Evolutionary conservation across 208 protist species (phyloP), one percentile per base, ranked within the genome.

Genomic region (Leishmania guyanensis): DNA sequence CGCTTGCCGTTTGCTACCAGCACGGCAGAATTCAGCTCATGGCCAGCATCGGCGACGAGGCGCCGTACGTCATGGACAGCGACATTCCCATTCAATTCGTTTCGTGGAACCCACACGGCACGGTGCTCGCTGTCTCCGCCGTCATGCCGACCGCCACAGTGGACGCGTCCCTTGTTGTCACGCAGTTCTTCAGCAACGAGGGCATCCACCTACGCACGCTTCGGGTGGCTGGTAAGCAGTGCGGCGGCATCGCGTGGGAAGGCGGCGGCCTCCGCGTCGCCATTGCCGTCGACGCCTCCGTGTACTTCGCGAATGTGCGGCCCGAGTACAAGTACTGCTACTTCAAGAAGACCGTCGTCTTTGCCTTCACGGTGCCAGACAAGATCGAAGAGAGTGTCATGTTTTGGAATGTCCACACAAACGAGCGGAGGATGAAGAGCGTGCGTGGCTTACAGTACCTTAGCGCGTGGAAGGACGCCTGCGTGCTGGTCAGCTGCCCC

Each of bases 251-350:
- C 60, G 91, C 96, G 36, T 99, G 98, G 97, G 98, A 99, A 83
- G 95, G 96, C 60, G 89, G 93, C 56, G 97, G 97, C 14, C 90
- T 99, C 60, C 94, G 98, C 70, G 88, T 99, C 10, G 97, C 97
- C 75, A 86, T 99, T 48, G 98, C 97, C 33, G 94, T 99, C 51
- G 98, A 99, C 77, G 95, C 94, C 17, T 98, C 94, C 79, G 88
- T 99, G 36, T 99, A 98, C 93, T 99, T 99, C 88, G 98, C 98
- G 48, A 99, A 99, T 80, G 96, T 99, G 29, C 94, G 98, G 10
- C 96, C 96, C n/a, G 87, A 95, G 46, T 99, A 99, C 87, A 97
- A 95, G 82, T 99, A 98, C 92, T 92, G 91, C 64, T 99, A 97
- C 92, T 98, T 98, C 80, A 89, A 89, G 51, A 93, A 97, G 48